Percentiles rank a stretch among this genome's conserved stretches.
These are phyloP conservation scores for Plasmodium coatneyi DNA, from an alignment of 169 alveolate genomes.

Conservation along the genomic window DNA sequence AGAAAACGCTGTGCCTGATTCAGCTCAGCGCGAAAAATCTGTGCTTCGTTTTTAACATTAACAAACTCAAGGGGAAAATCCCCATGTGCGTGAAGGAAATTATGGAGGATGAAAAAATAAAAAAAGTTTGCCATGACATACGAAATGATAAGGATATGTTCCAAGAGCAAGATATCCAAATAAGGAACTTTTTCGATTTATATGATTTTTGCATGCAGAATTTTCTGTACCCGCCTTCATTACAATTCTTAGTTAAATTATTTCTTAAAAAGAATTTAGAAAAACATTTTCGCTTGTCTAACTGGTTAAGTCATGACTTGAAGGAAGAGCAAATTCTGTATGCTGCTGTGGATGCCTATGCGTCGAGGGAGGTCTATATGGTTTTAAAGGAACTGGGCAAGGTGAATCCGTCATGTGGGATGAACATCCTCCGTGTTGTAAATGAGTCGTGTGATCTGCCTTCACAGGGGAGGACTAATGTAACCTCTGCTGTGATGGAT, in stretches of 20 bases:
- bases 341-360: conserved; percentile 68
- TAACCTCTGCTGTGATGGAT: neutral
- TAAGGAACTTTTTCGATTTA: conserved; percentile 56
- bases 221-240: conserved; percentile 59
- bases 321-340: conserved; percentile 46
- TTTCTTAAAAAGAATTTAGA: conserved; percentile 27
- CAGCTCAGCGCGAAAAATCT: conserved; percentile 29
- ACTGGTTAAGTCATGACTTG: conserved; percentile 31
- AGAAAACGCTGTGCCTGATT: conserved; percentile 43
- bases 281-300: conserved; percentile 34
- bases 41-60: conserved; percentile 62
- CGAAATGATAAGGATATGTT: conserved; percentile 67
- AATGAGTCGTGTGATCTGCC: neutral
- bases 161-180: conserved; percentile 11
- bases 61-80: conserved; percentile 26
- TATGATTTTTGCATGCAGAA: conserved; percentile 50
- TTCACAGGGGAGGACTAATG: neutral
- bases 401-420: neutral
- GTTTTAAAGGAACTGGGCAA: conserved; percentile 18
- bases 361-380: conserved; percentile 62
- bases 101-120: conserved; percentile 35
- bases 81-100: conserved; percentile 42
- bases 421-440: too few relatives aligned
- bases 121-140: conserved; percentile 53
- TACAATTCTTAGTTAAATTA: conserved; percentile 54